phyloP scores from a whole-genome alignment of 768 basidiomycete species.

The Agrocybe chaxingu region DNA sequence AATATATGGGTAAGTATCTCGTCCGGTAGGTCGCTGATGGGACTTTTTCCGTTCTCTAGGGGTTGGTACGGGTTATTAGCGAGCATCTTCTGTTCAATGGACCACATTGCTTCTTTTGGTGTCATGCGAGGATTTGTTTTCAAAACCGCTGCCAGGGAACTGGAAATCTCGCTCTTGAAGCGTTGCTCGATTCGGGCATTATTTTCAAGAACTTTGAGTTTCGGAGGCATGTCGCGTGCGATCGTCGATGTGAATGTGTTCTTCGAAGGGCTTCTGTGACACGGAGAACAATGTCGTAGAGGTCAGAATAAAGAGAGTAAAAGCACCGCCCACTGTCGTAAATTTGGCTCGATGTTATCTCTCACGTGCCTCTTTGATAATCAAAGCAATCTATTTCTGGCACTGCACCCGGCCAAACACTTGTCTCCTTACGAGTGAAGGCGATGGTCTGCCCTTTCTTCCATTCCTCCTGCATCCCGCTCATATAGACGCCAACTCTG shows the following conservation, averaged over 20 bases:
- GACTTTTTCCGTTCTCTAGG: slow-evolving; percentile 40
- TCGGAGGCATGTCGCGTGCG: slow-evolving; percentile 16
- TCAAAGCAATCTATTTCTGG: too few relatives aligned
- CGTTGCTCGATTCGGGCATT: slow-evolving; percentile 19
- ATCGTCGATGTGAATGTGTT: too few relatives aligned
- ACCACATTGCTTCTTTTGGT: slow-evolving; percentile 26
- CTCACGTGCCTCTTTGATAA: too few relatives aligned
- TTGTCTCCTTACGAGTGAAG: not conserved
- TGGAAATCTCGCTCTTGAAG: slow-evolving; percentile 22
- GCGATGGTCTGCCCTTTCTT: slow-evolving; percentile 14
- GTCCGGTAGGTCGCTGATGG: slow-evolving; percentile 50
- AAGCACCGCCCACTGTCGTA: too few relatives aligned
- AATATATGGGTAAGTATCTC: slow-evolving; percentile 60
- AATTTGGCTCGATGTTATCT: too few relatives aligned
- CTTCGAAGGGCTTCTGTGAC: too few relatives aligned
- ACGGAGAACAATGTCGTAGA: too few relatives aligned
- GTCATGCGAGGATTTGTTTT: slow-evolving; percentile 24
- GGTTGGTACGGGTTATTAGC: slow-evolving; percentile 47
- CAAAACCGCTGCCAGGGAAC: slow-evolving; percentile 22
- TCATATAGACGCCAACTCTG: slow-evolving; percentile 18
- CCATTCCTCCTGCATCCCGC: slow-evolving; percentile 19
- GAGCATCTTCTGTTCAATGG: slow-evolving; percentile 33
- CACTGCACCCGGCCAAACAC: too few relatives aligned
- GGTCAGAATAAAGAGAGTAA: too few relatives aligned
- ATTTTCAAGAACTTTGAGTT: slow-evolving; percentile 14